Evolutionary conservation across 176 grass and related monocot genomes (phyloP).

Genomic region (Miscanthus lutarioriparius): DNA sequence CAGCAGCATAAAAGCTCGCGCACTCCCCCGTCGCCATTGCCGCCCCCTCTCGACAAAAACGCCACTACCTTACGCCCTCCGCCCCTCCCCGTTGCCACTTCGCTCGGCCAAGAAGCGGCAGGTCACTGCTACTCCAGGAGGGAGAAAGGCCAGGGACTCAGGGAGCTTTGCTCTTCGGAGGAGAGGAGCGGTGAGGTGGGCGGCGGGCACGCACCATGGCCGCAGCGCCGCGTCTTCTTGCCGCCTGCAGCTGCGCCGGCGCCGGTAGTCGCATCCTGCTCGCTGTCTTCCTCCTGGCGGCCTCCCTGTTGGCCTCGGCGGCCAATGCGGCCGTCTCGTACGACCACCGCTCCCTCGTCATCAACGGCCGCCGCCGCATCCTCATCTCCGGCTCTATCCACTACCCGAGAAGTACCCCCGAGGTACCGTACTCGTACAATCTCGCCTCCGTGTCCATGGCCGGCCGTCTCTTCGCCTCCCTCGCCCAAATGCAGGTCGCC

Average conservation of each 20-base stretch:
- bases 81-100: slow-evolving; percentile 12
- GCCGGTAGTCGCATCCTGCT: slow-evolving; percentile 11
- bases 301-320: slow-evolving; percentile 14
- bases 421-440: slow-evolving; percentile 34
- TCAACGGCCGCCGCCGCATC: slow-evolving; percentile 78
- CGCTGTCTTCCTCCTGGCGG: slow-evolving; percentile 22
- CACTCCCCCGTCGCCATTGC: slow-evolving; percentile 37
- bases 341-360: slow-evolving; percentile 78
- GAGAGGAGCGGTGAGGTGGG: not conserved
- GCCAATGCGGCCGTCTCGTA: slow-evolving; percentile 69
- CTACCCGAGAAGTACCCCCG: slow-evolving; percentile 86
- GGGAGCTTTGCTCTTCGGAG: not conserved
- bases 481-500: slow-evolving; percentile 29
- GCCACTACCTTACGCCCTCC: slow-evolving; percentile 21
- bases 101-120: slow-evolving; percentile 34
- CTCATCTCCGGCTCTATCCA: slow-evolving; percentile 98
- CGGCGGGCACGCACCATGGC: not conserved
- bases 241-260: not conserved
- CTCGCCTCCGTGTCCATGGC: not conserved
- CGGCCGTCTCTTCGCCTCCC: not conserved
- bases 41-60: slow-evolving; percentile 26
- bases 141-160: not conserved
- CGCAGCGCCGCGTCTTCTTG: not conserved
- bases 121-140: not conserved
- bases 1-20: slow-evolving; percentile 36